Base-by-base conservation (phyloP, 768 basidiomycete species). In the Amanita exitialis region DNA sequence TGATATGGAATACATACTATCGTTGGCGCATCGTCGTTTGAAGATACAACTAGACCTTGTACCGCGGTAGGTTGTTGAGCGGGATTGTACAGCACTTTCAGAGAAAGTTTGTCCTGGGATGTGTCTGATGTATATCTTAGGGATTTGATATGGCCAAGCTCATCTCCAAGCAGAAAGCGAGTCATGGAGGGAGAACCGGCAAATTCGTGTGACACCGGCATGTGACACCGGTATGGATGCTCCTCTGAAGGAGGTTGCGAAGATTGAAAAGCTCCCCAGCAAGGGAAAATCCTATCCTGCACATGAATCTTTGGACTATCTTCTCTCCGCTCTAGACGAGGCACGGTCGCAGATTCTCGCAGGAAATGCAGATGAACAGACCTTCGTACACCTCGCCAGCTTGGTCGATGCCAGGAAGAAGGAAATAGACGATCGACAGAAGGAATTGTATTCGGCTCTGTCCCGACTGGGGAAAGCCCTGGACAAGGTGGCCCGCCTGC, bases 381-480 rank as follows among this genome's bases (percentile, higher is more conserved):
- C 73, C 12, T 65, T 84, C 10, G 66, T 64, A 28, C 61, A 72
- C 6, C 68, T 90, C 8, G 69, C 75, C 15, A 77, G 76, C 61
- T 71, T 73, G 2, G 75, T 90, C 2, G 86, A 89, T 44, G 64
- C 70, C 0, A 79, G 68, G 65, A 92, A 88, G 81, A 91, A 83
- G 63, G 89, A 90, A 52, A 72, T 92, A 1, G 89, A 90, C 52
- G 89, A 93, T 32, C 76, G 83, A 3, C 83, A 93, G 72, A 97
- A 94, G 65, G 92, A 93, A 57, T 75, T 91, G 30, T 90, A 94
- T 59, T 78, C 75, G 16, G 80, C 83, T 2, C 66, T 96, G 7
- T 78, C 82, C 23, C 79, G 80, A 57, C 73, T 94, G 34, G 90
- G 90, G 25, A 97, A 93, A 67, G 76, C 82, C 0, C 65, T 97